Evolutionary conservation across 768 basidiomycete species (phyloP).

Genomic region (Pholiota microspora): DNA sequence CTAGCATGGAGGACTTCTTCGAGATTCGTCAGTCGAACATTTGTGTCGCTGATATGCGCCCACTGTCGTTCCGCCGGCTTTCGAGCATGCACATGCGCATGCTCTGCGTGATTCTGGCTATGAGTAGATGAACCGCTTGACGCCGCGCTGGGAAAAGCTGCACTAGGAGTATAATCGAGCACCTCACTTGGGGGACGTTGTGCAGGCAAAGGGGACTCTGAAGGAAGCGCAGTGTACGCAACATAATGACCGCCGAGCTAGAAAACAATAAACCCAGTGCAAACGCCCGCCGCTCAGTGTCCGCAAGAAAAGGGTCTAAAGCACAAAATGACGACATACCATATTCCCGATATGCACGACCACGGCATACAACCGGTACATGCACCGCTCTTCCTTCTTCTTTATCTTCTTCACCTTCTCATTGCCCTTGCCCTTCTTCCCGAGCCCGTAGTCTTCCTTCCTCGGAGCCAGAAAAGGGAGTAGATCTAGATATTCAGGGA

Average conservation of each 20-base stretch:
- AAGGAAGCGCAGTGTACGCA: slow-evolving; percentile 76
- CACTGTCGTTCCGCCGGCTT: slow-evolving; percentile 55
- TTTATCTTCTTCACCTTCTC: slow-evolving; percentile 12
- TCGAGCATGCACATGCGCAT: neutral
- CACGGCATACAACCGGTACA: slow-evolving; percentile 70
- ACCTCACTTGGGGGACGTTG: neutral
- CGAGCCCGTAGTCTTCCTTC: slow-evolving; percentile 65
- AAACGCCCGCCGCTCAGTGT: slow-evolving; percentile 10
- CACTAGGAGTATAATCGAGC: neutral
- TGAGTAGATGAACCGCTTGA: slow-evolving; percentile 7
- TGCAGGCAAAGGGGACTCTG: slow-evolving; percentile 15
- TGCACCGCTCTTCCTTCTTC: slow-evolving; percentile 25
- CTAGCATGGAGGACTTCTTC: slow-evolving; percentile 91
- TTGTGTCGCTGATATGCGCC: slow-evolving; percentile 91
- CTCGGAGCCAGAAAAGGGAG: slow-evolving; percentile 84
- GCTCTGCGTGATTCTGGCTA: neutral
- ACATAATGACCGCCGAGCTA: slow-evolving; percentile 90
- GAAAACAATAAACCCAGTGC: slow-evolving; percentile 1
- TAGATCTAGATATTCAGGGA: slow-evolving; percentile 85
- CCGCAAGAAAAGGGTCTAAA: slow-evolving; percentile 1
- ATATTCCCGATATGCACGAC: slow-evolving; percentile 88
- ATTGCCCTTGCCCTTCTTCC: slow-evolving; percentile 14
- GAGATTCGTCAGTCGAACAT: slow-evolving; percentile 74
- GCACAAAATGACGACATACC: slow-evolving; percentile 42
- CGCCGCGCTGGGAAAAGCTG: neutral